Evolutionary conservation across 306 rosid genomes (phyloP).

Genomic region (Prunus mongolica): DNA sequence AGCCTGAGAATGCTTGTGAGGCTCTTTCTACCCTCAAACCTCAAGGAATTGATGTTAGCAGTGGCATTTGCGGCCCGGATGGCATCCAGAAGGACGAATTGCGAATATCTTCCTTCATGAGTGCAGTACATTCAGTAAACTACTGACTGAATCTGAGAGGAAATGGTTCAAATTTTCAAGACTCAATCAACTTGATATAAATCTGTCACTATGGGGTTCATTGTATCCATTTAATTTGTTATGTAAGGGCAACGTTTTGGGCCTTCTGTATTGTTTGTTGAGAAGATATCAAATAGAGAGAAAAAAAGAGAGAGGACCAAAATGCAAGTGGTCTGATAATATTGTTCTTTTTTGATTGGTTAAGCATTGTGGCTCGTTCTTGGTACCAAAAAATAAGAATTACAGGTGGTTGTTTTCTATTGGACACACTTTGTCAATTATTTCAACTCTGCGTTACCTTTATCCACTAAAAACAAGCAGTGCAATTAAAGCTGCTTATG

Average conservation of each 20-base stretch:
- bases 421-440: not conserved
- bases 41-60: slow-evolving; percentile 83
- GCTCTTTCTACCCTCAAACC: slow-evolving; percentile 69
- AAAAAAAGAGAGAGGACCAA: not conserved
- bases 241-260: not conserved
- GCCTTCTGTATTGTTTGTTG: not conserved
- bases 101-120: slow-evolving; percentile 55
- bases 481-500: not conserved
- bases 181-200: not conserved
- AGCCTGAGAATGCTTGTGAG: slow-evolving; percentile 59
- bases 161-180: not conserved
- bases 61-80: slow-evolving; percentile 79
- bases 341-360: too few species aligned
- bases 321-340: not conserved
- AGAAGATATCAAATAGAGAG: not conserved
- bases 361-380: not conserved
- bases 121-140: slow-evolving; percentile 42
- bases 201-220: not conserved
- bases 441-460: not conserved
- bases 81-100: slow-evolving; percentile 71
- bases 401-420: too few species aligned
- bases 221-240: not conserved
- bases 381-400: too few species aligned
- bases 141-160: slow-evolving; percentile 20
- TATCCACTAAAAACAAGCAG: not conserved